Percentiles rank a stretch among this genome's conserved stretches.
Conservation (phyloP, 306 rosid genomes). For the Rubus idaeus region DNA sequence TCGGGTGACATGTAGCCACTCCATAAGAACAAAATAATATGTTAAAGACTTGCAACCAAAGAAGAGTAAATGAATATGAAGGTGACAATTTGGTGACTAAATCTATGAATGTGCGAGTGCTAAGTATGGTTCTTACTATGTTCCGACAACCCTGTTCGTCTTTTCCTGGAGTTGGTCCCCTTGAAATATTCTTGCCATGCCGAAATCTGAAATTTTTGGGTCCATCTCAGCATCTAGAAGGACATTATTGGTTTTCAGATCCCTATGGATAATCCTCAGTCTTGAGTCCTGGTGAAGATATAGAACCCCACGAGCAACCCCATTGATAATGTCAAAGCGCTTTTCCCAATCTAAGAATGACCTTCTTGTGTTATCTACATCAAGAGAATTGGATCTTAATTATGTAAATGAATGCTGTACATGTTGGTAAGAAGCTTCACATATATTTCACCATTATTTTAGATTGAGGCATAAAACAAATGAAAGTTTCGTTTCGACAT, state of each 20-base stretch:
- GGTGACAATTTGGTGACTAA: neutral
- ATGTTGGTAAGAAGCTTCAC: neutral
- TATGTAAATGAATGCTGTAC: neutral
- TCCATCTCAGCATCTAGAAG: neutral
- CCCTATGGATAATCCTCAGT: neutral
- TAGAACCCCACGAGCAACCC: no score
- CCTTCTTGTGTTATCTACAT: no score
- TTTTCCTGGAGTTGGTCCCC: conserved; percentile 45
- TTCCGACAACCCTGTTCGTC: conserved; percentile 52
- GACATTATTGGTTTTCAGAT: conserved; percentile 9
- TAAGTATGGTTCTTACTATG: conserved; percentile 43
- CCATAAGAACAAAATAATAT: neutral
- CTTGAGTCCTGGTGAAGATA: conserved; percentile 43
- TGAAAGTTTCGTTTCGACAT: neutral
- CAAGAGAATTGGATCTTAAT: neutral
- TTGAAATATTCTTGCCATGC: conserved; percentile 61
- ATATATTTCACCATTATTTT: neutral
- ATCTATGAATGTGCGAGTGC: no score
- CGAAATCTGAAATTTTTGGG: conserved; percentile 67
- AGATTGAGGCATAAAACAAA: neutral
- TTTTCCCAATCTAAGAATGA: no score
- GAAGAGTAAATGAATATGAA: neutral
- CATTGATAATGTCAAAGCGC: no score
- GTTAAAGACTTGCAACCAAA: neutral
- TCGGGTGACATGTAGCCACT: conserved; percentile 59